Evolutionary conservation across 139 green algal species (phyloP).

Genomic region (Spirogloea muscicola): DNA sequence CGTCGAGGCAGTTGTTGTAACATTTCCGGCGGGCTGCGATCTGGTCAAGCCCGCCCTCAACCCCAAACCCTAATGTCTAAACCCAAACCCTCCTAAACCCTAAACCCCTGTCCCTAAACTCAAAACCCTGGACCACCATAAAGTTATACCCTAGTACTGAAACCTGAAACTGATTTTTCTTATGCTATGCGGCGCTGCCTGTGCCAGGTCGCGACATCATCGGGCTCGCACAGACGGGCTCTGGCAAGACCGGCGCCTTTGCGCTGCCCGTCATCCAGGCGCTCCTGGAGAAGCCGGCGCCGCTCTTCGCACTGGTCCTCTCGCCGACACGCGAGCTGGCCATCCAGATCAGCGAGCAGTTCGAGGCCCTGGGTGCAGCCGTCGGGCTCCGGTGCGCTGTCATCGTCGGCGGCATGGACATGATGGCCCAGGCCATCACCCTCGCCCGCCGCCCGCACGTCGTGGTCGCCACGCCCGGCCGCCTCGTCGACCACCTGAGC

Average conservation of each 20-base stretch:
- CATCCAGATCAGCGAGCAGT: constrained; percentile 97
- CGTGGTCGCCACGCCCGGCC: constrained; percentile 86
- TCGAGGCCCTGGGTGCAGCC: constrained; percentile 85
- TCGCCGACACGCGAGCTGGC: constrained; percentile 94
- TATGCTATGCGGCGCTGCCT: too few relatives aligned
- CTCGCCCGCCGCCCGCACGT: constrained; percentile 90
- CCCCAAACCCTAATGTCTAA: too few relatives aligned
- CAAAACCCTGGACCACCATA: background rate
- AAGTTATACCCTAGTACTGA: background rate
- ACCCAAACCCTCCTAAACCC: too few relatives aligned
- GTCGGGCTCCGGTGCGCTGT: constrained; percentile 71
- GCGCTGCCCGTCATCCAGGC: constrained; percentile 90
- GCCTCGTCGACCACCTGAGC: constrained; percentile 96
- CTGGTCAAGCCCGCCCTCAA: too few relatives aligned
- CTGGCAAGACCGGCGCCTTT: constrained; percentile 96
- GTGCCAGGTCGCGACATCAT: constrained; percentile 77
- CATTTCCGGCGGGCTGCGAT: too few relatives aligned
- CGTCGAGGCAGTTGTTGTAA: too few relatives aligned
- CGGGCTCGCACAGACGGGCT: constrained; percentile 94
- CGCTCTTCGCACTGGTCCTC: constrained; percentile 88
- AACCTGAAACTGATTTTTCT: too few relatives aligned
- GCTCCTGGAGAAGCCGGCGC: constrained; percentile 84
- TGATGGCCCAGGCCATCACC: constrained; percentile 90
- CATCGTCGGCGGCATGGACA: constrained; percentile 96
- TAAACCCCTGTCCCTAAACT: background rate